A percentile compares a stretch with the other conserved stretches of the same genome.
These are phyloP conservation scores for Cutaneotrichosporon mucoides DNA, from an alignment of 1,284 basidiomycete species.

Conservation along the genomic window DNA sequence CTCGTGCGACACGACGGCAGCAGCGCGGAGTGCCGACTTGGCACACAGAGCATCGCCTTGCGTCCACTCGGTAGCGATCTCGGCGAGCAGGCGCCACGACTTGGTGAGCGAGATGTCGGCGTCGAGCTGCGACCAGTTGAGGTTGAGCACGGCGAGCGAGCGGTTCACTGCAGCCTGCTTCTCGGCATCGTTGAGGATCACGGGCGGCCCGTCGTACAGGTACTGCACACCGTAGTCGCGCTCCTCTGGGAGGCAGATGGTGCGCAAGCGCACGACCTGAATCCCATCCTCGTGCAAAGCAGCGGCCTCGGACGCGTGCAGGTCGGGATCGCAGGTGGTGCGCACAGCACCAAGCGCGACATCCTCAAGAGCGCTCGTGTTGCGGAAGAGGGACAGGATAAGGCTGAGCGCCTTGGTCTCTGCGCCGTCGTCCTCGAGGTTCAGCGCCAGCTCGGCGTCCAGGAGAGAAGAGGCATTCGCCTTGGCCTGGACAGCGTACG, in stretches of 20 bases:
- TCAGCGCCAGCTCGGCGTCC: conserved; percentile 31
- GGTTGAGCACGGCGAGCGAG: conserved; percentile 47
- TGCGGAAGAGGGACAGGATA: conserved; percentile 39
- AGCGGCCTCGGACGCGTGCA: conserved; percentile 33
- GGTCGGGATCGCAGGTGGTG: conserved; percentile 34
- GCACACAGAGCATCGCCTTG: conserved; percentile 58
- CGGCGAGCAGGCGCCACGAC: conserved; percentile 71
- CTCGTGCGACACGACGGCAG: conserved; percentile 61
- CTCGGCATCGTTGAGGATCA: conserved; percentile 33
- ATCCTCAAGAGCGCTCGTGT: conserved; percentile 39
- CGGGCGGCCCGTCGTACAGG: conserved; percentile 54
- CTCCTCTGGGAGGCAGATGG: conserved; percentile 60
- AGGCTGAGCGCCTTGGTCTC: conserved; percentile 34
- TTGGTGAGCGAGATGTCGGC: conserved; percentile 69
- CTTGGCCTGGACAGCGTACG: conserved; percentile 55
- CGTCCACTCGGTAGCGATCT: conserved; percentile 62
- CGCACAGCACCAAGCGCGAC: conserved; percentile 27
- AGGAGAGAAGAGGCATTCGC: conserved; percentile 37
- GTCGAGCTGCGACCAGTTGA: conserved; percentile 73
- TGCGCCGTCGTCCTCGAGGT: conserved; percentile 25
- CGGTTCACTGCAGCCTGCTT: conserved; percentile 48
- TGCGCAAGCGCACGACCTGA: conserved; percentile 53
- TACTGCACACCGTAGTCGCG: conserved; percentile 78
- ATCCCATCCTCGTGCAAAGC: conserved; percentile 32
- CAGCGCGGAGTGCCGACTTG: conserved; percentile 58